A percentile compares a stretch with the other conserved stretches of the same genome.
phyloP scores from a whole-genome alignment of 2,329 filamentous ascomycete species.

The Mariannaea elegans region DNA sequence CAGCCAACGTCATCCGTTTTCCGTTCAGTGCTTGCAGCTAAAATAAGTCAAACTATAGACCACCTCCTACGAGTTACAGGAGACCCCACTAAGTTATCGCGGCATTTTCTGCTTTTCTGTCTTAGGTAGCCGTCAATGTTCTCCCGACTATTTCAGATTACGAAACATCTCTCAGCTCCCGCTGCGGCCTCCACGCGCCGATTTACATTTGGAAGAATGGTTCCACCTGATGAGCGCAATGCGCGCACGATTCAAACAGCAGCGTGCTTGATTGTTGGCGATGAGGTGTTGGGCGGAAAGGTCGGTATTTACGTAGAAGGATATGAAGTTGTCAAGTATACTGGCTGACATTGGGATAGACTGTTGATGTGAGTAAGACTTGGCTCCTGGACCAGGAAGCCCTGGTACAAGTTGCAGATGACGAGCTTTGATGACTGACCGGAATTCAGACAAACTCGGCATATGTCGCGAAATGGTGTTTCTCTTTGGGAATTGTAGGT shows the following conservation, averaged over 20 bases:
- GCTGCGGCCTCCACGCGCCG: constrained; percentile 46
- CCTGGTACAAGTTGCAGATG: neutral
- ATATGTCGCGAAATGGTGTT: constrained; percentile 72
- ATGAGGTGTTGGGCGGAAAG: constrained; percentile 96
- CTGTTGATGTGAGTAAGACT: constrained; percentile 50
- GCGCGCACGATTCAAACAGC: constrained; percentile 84
- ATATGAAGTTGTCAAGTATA: neutral
- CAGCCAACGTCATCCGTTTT: constrained; percentile 18
- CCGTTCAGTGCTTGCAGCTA: neutral
- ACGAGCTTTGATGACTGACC: constrained; percentile 25
- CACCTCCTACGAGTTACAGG: neutral
- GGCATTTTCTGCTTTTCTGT: neutral
- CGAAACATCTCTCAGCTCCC: constrained; percentile 68
- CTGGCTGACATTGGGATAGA: constrained; percentile 37
- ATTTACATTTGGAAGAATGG: constrained; percentile 47
- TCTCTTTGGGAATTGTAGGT: constrained; percentile 66
- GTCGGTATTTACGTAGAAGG: constrained; percentile 43
- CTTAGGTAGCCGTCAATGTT: constrained; percentile 67
- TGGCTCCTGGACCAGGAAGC: constrained; percentile 1
- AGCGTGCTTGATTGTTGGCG: constrained; percentile 94
- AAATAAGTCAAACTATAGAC: neutral
- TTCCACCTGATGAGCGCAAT: constrained; percentile 62
- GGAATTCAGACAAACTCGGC: constrained; percentile 67
- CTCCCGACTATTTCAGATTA: constrained; percentile 76
- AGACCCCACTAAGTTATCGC: constrained; percentile 8